Evolutionary conservation across 1,284 basidiomycete genomes (phyloP), one percentile per base, ranked within the genome.

Genomic region (Sporisorium graminicola): DNA sequence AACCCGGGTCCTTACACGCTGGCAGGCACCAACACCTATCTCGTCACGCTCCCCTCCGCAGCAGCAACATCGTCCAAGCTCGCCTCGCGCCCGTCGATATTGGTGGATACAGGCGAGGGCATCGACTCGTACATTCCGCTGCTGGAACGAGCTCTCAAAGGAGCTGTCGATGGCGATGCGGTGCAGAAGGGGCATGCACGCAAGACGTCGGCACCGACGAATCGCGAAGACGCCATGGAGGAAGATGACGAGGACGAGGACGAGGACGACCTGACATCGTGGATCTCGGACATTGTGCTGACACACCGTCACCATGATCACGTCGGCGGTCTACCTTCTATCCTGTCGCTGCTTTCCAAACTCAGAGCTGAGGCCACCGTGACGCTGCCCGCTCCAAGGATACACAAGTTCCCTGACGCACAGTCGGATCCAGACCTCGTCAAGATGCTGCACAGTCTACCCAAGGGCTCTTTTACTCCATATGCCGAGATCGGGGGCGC

Each of bases 301-400:
- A 94, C 94, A 0, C 96, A 98, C 85, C 92, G 92, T 88, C 96
- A 98, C 83, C 88, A 88, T 46, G 96, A 98, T 86, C 96, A 98
- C 79, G 89, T 91, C 59, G 90, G 90, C 7, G 96, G 95, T 3
- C 87, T 97, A 5, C 89, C 90, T 0, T 87, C 89, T 29, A 91
- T 98, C 0, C 89, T 98, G 1, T 81, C 82, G 0, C 89, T 93
- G 50, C 89, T 97, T 1, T 87, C 88, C 22, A 86, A 87, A 29
- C 67, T 85, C 20, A 84, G 85, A 9, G 47, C 61, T 2, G 62
- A 79, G 37, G 65, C 63, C 2, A 77, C 62, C 2, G 63, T 66
- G 20, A 65, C 62, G n/a, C 49, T 79, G 22, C 85, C 86, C 0
- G 80, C 86, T 33, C 87, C 87, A 0, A 86, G 86, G 56, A 79